A percentile compares a stretch with the other conserved stretches of the same genome.
Conservation (phyloP, 2,329 filamentous ascomycete species). For the Diaporthe amygdali region DNA sequence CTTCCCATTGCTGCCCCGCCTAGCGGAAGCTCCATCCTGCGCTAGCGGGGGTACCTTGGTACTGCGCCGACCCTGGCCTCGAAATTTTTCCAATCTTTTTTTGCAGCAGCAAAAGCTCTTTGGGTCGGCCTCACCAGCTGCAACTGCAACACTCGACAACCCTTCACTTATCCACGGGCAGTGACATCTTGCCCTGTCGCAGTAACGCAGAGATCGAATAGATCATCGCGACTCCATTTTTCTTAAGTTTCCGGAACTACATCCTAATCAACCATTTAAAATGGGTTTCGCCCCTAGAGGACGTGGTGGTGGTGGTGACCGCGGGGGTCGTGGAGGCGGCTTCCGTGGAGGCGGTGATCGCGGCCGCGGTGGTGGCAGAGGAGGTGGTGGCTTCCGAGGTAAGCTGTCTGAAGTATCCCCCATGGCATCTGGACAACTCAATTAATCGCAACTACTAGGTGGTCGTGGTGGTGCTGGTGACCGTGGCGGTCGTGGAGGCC, state of each 20-base stretch:
- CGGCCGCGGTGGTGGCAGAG: constrained; percentile 37
- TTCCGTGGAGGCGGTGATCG: constrained; percentile 40
- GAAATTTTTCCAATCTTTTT: constrained; percentile 25
- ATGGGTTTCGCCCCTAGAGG: constrained; percentile 53
- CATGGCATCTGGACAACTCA: background rate
- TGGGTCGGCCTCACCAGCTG: constrained; percentile 17
- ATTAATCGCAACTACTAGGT: constrained; percentile 29
- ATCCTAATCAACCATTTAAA: constrained; percentile 17
- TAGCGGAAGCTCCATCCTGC: constrained; percentile 9
- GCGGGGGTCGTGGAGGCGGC: constrained; percentile 41
- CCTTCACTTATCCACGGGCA: constrained; percentile 5
- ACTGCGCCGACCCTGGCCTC: constrained; percentile 12
- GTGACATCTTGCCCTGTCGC: constrained; percentile 5
- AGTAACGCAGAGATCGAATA: constrained; percentile 3
- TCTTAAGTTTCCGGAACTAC: background rate
- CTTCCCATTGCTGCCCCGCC: background rate
- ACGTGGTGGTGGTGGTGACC: constrained; percentile 41
- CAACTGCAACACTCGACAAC: constrained; percentile 13
- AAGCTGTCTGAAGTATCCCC: constrained; percentile 7
- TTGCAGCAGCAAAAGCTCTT: constrained; percentile 21
- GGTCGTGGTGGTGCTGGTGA: constrained; percentile 37
- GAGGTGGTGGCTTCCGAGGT: constrained; percentile 32
- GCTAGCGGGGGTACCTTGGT: constrained; percentile 24
- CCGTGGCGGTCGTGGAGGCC: constrained; percentile 41
- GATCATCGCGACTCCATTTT: constrained; percentile 3